Conservation (phyloP, 2,329 filamentous ascomycete genomes). For the Fusarium pilosicola region DNA sequence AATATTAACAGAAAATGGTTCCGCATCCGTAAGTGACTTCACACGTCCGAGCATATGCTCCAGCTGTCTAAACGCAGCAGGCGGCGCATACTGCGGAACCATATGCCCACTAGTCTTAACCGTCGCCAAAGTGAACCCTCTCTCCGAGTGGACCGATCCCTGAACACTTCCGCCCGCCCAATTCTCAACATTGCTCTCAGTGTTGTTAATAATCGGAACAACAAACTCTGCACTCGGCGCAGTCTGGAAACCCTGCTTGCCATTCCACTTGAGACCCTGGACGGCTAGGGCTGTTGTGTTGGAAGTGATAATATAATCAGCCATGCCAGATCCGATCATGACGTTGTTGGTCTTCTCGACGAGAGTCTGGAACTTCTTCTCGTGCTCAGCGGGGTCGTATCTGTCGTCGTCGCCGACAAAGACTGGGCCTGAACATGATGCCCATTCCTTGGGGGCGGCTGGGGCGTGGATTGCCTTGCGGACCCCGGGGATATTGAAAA, state of each 20-base stretch:
- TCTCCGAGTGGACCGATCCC: neutral
- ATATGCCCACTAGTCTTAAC: conserved; percentile 23
- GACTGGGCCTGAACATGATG: neutral
- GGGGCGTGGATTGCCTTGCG: conserved; percentile 17
- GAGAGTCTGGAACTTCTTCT: conserved; percentile 13
- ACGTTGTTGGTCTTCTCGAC: conserved; percentile 19
- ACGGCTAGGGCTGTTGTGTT: conserved; percentile 10
- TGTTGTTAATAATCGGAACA: conserved; percentile 13
- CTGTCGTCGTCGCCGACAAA: neutral
- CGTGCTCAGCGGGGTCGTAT: conserved; percentile 1
- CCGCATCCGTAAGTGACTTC: conserved; percentile 2
- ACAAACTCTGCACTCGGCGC: conserved; percentile 1
- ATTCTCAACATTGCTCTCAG: conserved; percentile 5
- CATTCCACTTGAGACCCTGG: conserved; percentile 1
- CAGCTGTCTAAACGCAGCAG: conserved; percentile 9
- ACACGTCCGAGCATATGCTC: conserved; percentile 22
- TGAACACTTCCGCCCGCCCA: conserved; percentile 20
- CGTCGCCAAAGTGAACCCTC: conserved; percentile 5
- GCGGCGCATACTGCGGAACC: conserved; percentile 21
- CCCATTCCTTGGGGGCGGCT: neutral
- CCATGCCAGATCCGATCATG: conserved; percentile 8
- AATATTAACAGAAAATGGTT: conserved; percentile 6
- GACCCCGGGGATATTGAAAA: conserved; percentile 7
- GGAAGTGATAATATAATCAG: conserved; percentile 21
- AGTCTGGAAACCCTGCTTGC: conserved; percentile 15